Percentiles rank a stretch among this genome's conserved stretches.
phyloP scores from a whole-genome alignment of 441 rosid genomes.

The Sinapis alba region DNA sequence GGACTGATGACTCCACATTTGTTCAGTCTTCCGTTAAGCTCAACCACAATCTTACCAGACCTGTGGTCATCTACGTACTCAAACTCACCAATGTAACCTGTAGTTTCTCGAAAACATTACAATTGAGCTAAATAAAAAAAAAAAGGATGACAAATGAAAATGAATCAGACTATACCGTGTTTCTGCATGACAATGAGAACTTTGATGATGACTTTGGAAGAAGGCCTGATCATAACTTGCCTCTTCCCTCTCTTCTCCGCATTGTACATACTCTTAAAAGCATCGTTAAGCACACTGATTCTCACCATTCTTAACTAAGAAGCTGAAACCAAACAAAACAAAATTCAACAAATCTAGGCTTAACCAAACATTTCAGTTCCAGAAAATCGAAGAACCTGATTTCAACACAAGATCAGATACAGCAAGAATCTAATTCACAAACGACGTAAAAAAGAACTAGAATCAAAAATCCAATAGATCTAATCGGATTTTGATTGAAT shows the following conservation, averaged over 20 bases:
- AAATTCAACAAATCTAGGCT: background rate
- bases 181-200: conserved; percentile 68
- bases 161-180: conserved; percentile 41
- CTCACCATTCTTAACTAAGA: conserved; percentile 46
- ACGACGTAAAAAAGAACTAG: background rate
- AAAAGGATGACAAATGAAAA: background rate
- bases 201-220: conserved; percentile 69
- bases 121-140: background rate
- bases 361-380: background rate
- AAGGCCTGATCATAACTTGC: conserved; percentile 72
- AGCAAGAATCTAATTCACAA: background rate
- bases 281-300: conserved; percentile 64
- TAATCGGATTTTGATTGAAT: background rate
- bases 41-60: conserved; percentile 68
- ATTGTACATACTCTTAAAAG: conserved; percentile 66
- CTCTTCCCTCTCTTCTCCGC: conserved; percentile 73
- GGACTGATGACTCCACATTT: conserved; percentile 68
- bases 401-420: background rate
- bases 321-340: background rate
- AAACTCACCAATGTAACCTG: conserved; percentile 71
- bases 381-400: no score
- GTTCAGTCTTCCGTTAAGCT: conserved; percentile 65
- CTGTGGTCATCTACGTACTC: conserved; percentile 74
- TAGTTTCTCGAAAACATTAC: background rate
- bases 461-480: background rate